Conservation (phyloP, 129 eudicot genomes). For the Flaveria linearis region DNA sequence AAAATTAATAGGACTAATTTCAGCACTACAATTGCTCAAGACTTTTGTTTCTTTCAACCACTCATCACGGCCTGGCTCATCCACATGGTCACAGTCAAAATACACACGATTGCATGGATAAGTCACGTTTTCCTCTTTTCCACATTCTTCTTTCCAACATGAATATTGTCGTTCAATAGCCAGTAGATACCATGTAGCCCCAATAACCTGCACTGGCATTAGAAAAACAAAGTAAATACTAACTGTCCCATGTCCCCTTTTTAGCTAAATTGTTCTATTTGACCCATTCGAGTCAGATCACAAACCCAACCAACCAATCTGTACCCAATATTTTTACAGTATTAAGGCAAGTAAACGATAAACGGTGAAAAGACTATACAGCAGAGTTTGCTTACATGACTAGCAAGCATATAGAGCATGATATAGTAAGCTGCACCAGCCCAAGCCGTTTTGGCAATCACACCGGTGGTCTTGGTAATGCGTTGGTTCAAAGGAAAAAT, state of each 20-base stretch:
- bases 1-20: slow-evolving; percentile 35
- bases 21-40: slow-evolving; percentile 49
- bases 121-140: slow-evolving; percentile 36
- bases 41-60: slow-evolving; percentile 62
- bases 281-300: neutral
- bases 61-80: slow-evolving; percentile 33
- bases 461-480: slow-evolving; percentile 72
- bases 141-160: slow-evolving; percentile 73
- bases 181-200: slow-evolving; percentile 73
- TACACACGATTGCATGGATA: slow-evolving; percentile 41
- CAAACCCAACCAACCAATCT: neutral
- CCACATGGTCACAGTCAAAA: slow-evolving; percentile 46
- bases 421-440: slow-evolving; percentile 89
- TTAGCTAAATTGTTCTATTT: neutral
- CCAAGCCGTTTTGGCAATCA: slow-evolving; percentile 77
- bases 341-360: neutral
- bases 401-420: slow-evolving; percentile 71
- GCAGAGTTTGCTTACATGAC: slow-evolving; percentile 67
- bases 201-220: slow-evolving; percentile 68
- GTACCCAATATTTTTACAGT: slow-evolving; percentile 3
- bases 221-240: slow-evolving; percentile 21
- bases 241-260: neutral
- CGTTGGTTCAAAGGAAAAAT: slow-evolving; percentile 75
- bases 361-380: neutral
- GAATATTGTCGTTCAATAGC: slow-evolving; percentile 62